Conservation (phyloP, 331 rosid species). For the Spiraea crenata region DNA sequence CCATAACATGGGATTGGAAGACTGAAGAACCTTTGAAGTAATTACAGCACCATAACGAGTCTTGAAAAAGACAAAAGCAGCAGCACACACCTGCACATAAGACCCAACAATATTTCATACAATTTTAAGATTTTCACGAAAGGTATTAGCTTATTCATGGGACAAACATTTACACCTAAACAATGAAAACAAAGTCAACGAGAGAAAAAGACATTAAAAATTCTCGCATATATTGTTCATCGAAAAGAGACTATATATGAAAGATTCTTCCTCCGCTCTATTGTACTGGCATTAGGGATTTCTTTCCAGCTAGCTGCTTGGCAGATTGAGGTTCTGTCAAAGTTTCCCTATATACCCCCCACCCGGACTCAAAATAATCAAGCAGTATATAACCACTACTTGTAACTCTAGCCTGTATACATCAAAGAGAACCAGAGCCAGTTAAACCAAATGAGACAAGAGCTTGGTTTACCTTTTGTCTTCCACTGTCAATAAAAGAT, state of each 20-base stretch:
- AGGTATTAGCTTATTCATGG: background rate
- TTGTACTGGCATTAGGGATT: background rate
- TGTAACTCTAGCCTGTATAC: background rate
- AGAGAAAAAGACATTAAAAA: background rate
- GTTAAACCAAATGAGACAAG: conserved; percentile 18
- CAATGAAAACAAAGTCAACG: background rate
- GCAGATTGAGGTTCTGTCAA: background rate
- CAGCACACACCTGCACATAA: conserved; percentile 67
- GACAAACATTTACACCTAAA: background rate
- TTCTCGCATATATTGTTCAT: background rate
- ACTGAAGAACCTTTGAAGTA: conserved; percentile 72
- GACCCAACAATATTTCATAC: conserved; percentile 5
- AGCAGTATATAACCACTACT: background rate
- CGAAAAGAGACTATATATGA: background rate
- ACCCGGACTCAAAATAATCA: background rate
- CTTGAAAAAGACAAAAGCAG: conserved; percentile 96
- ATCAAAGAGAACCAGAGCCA: conserved; percentile 3
- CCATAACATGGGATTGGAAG: conserved; percentile 94
- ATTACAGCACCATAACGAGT: conserved; percentile 75
- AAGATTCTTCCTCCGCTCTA: background rate
- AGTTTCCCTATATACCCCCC: background rate
- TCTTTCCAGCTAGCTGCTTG: background rate
- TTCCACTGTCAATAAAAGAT: conserved; percentile 26
- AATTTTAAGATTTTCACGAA: background rate
- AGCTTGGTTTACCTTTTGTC: conserved; percentile 56